Conservation (phyloP, 192 early-diverging fungal genomes). For the Dissophora ornata region DNA sequence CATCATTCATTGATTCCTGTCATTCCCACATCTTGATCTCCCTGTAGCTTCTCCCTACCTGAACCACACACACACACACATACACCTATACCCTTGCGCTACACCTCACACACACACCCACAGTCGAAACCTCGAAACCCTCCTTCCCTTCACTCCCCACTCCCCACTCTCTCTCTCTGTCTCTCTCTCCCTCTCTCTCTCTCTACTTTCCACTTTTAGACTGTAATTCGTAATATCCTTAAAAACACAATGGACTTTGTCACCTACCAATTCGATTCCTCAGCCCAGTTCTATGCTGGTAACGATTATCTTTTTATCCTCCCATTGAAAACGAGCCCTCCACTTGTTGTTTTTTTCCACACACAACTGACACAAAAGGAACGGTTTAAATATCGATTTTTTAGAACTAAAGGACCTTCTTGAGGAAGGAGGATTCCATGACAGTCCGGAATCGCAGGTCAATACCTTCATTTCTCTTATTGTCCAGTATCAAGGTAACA, state of each 20-base stretch:
- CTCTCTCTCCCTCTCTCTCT: no score
- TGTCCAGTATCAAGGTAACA: slow-evolving; percentile 48
- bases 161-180: no score
- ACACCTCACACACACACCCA: neutral
- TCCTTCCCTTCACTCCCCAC: neutral
- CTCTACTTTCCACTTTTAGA: neutral
- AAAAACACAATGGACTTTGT: slow-evolving; percentile 39
- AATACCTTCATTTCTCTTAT: slow-evolving; percentile 43
- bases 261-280: slow-evolving; percentile 47
- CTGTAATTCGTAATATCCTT: neutral
- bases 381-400: no score
- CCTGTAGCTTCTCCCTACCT: no score
- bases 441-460: slow-evolving; percentile 41
- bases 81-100: slow-evolving; percentile 1
- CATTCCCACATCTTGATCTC: no score
- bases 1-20: neutral
- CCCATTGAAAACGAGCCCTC: neutral
- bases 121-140: neutral
- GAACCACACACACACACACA: no score
- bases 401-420: slow-evolving; percentile 42
- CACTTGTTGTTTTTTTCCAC: neutral
- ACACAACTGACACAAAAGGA: no score
- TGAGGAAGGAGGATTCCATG: slow-evolving; percentile 52
- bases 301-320: neutral
- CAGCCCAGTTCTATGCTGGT: slow-evolving; percentile 47